Conservation (phyloP, 192 early-diverging fungal species). For the Jimgerdemannia lactiflua region DNA sequence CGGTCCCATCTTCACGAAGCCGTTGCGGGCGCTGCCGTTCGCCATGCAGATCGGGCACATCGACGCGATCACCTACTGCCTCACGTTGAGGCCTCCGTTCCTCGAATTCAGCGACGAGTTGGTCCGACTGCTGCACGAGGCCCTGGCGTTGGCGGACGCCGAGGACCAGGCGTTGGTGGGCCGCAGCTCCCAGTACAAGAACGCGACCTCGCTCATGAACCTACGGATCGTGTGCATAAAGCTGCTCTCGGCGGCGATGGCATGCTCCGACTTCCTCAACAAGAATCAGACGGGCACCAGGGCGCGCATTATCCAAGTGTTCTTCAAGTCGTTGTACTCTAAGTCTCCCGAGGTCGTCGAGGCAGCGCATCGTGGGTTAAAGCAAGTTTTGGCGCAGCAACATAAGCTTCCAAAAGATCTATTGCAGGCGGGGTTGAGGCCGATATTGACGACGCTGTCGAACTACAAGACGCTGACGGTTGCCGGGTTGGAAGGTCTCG, state of each 20-base stretch:
- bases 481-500: slow-evolving; percentile 89
- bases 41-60: slow-evolving; percentile 98
- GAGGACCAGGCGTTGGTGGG: slow-evolving; percentile 95
- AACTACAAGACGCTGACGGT: slow-evolving; percentile 95
- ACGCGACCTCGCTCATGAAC: slow-evolving; percentile 76
- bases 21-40: slow-evolving; percentile 91
- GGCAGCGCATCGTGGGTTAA: slow-evolving; percentile 87
- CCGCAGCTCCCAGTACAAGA: slow-evolving; percentile 79
- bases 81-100: slow-evolving; percentile 84
- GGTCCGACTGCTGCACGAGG: slow-evolving; percentile 84
- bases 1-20: slow-evolving; percentile 93
- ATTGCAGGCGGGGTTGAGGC: slow-evolving; percentile 92
- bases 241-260: slow-evolving; percentile 93
- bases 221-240: slow-evolving; percentile 96
- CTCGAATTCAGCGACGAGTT: slow-evolving; percentile 92
- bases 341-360: slow-evolving; percentile 95
- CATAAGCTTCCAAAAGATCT: slow-evolving; percentile 93
- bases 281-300: slow-evolving; percentile 74
- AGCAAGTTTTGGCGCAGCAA: slow-evolving; percentile 74
- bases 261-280: slow-evolving; percentile 74
- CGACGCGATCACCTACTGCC: slow-evolving; percentile 97
- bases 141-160: slow-evolving; percentile 90
- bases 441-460: slow-evolving; percentile 93
- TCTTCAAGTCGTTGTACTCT: slow-evolving; percentile 98
- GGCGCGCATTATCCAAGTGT: slow-evolving; percentile 92